phyloP scores from a whole-genome alignment of 352 stramenopile species.

The Phytophthora fragariae region DNA sequence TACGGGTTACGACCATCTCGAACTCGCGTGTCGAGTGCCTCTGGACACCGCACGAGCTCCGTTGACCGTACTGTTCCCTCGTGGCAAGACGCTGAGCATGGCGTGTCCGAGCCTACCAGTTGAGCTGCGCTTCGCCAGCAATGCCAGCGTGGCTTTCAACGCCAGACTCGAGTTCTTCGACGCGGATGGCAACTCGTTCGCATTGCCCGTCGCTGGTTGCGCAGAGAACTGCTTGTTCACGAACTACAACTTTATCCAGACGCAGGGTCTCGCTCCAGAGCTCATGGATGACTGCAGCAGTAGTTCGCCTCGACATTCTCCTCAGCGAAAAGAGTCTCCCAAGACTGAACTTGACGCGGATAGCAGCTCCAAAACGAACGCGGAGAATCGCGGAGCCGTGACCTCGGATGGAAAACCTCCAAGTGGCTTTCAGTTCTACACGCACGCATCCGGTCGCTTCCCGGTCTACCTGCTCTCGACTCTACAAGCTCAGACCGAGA shows the following conservation, averaged over 20 bases:
- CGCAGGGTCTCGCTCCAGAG: constrained; percentile 37
- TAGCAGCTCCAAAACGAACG: neutral
- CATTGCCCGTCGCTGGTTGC: constrained; percentile 84
- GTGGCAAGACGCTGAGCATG: constrained; percentile 89
- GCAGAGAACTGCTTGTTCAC: constrained; percentile 94
- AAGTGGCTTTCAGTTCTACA: constrained; percentile 49
- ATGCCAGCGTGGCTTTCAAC: constrained; percentile 92
- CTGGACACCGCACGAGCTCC: constrained; percentile 82
- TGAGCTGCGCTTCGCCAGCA: constrained; percentile 84
- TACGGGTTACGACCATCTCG: constrained; percentile 92
- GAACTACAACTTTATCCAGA: constrained; percentile 87
- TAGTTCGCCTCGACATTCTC: constrained; percentile 5
- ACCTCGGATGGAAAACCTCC: constrained; percentile 5
- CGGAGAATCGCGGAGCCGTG: neutral
- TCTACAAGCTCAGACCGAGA: constrained; percentile 53
- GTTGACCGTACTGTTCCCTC: constrained; percentile 89
- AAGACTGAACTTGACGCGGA: constrained; percentile 8
- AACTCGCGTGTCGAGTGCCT: constrained; percentile 85
- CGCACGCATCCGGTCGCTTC: constrained; percentile 58
- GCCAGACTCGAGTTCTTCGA: constrained; percentile 94
- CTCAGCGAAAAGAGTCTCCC: constrained; percentile 17
- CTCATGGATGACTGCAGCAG: neutral
- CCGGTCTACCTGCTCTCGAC: constrained; percentile 67
- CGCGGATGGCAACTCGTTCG: constrained; percentile 87
- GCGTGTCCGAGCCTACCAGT: constrained; percentile 83